Evolutionary conservation across 805 yeast species (phyloP).

Genomic region (Kodamaea kakaduensis): DNA sequence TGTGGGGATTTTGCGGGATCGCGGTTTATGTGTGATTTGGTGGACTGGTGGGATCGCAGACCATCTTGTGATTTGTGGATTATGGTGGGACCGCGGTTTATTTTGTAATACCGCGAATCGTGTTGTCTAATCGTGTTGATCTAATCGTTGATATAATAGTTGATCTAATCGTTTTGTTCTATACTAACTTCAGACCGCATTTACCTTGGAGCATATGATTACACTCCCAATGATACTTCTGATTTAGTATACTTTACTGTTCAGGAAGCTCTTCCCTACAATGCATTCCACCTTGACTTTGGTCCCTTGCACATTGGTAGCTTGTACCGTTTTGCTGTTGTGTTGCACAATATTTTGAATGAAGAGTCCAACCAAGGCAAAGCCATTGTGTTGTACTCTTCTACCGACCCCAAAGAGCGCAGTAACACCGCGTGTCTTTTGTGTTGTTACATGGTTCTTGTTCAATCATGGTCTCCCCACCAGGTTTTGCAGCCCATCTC

Average conservation of each 20-base stretch:
- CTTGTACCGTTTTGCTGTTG: conserved; percentile 90
- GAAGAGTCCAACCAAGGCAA: conserved; percentile 79
- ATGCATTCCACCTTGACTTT: conserved; percentile 92
- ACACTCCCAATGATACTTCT: conserved; percentile 69
- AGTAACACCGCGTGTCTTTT: conserved; percentile 93
- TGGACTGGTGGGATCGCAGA: too few relatives aligned
- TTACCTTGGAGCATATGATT: conserved; percentile 86
- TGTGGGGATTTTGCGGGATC: too few relatives aligned
- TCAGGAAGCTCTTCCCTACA: conserved; percentile 88
- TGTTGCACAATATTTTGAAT: conserved; percentile 84
- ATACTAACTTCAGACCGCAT: conserved; percentile 52
- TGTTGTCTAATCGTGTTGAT: too few relatives aligned
- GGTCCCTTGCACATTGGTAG: conserved; percentile 96
- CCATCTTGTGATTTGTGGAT: too few relatives aligned
- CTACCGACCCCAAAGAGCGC: conserved; percentile 74
- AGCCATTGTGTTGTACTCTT: conserved; percentile 87
- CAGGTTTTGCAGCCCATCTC: conserved; percentile 93
- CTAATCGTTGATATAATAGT: too few relatives aligned
- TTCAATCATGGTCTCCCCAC: conserved; percentile 98
- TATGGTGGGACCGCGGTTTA: too few relatives aligned
- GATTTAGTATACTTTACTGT: conserved; percentile 83
- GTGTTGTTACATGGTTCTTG: conserved; percentile 90
- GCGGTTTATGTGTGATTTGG: too few relatives aligned
- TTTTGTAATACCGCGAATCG: too few relatives aligned
- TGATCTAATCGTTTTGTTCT: not conserved